Evolutionary conservation across 345 rosid species (phyloP).

Genomic region (Barbarea vulgaris): DNA sequence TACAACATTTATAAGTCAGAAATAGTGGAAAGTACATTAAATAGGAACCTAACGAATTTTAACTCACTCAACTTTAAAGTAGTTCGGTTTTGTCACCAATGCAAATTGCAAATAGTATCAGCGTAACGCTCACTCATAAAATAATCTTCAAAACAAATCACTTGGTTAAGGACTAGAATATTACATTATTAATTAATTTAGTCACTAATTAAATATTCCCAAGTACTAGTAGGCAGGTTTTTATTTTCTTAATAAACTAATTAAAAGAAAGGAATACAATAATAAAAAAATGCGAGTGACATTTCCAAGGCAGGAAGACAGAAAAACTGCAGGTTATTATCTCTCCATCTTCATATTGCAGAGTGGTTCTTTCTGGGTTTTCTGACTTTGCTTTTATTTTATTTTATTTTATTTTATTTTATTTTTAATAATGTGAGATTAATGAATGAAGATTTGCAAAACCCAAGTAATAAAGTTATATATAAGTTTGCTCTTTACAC

Average conservation of each 20-base stretch:
- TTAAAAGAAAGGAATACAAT: background rate
- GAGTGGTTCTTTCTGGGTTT: constrained; percentile 42
- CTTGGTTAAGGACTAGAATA: background rate
- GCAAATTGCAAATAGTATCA: constrained; percentile 7
- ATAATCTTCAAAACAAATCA: constrained; percentile 2
- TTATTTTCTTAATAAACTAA: constrained; percentile 16
- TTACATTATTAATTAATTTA: background rate
- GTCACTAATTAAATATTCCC: background rate
- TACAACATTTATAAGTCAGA: constrained; percentile 8
- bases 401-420: background rate
- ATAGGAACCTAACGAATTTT: constrained; percentile 2
- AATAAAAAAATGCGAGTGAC: constrained; percentile 17
- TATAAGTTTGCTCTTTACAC: background rate
- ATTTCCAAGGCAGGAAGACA: constrained; percentile 50
- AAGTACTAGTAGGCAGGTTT: constrained; percentile 13
- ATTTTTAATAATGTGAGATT: constrained; percentile 20
- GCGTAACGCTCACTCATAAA: constrained; percentile 14
- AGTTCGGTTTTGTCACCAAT: constrained; percentile 10
- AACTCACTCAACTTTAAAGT: constrained; percentile 1
- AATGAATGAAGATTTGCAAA: constrained; percentile 32
- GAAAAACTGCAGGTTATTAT: constrained; percentile 51
- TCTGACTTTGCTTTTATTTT: constrained; percentile 31
- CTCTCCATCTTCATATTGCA: constrained; percentile 37
- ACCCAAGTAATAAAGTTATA: constrained; percentile 20
- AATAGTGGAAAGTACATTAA: constrained; percentile 21